These are phyloP conservation scores for Tolypocladium album DNA, from an alignment of 2,329 filamentous ascomycete genomes.

Conservation along the genomic window DNA sequence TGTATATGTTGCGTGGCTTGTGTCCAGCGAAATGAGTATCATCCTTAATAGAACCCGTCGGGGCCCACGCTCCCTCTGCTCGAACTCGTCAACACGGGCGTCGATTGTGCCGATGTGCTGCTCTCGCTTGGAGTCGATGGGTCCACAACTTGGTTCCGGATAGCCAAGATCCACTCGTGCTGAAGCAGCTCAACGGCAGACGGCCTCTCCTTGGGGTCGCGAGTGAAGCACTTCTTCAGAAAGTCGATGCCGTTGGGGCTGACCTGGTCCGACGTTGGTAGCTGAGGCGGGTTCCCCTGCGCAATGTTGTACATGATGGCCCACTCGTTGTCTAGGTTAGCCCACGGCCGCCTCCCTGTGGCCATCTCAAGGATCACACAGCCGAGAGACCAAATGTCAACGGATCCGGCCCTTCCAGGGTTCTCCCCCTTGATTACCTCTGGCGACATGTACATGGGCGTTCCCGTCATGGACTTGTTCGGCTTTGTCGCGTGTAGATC, in stretches of 20 bases:
- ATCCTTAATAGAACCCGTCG: slow-evolving; percentile 13
- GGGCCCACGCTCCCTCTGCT: slow-evolving; percentile 16
- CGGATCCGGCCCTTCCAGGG: slow-evolving; percentile 69
- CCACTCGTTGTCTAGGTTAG: slow-evolving; percentile 95
- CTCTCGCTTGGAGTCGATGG: slow-evolving; percentile 51
- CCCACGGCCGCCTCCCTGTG: slow-evolving; percentile 88
- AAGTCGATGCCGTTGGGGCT: slow-evolving; percentile 82
- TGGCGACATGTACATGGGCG: slow-evolving; percentile 99
- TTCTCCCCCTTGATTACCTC: slow-evolving; percentile 92
- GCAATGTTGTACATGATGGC: slow-evolving; percentile 99
- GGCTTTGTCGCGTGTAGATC: slow-evolving; percentile 50
- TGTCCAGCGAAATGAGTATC: background rate
- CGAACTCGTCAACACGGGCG: slow-evolving; percentile 19
- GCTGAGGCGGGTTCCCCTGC: slow-evolving; percentile 82
- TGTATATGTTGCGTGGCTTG: background rate
- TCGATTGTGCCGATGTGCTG: slow-evolving; percentile 29
- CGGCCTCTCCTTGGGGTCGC: slow-evolving; percentile 68
- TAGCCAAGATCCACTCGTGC: slow-evolving; percentile 78
- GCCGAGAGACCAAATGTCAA: slow-evolving; percentile 93
- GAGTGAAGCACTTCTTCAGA: slow-evolving; percentile 72
- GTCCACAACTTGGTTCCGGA: slow-evolving; percentile 54
- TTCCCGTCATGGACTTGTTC: slow-evolving; percentile 92
- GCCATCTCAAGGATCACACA: slow-evolving; percentile 98
- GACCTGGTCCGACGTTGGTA: slow-evolving; percentile 75
- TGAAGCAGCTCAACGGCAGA: slow-evolving; percentile 83